Evolutionary conservation across 306 rosid genomes (phyloP).

Genomic region (Nissolia schottii): DNA sequence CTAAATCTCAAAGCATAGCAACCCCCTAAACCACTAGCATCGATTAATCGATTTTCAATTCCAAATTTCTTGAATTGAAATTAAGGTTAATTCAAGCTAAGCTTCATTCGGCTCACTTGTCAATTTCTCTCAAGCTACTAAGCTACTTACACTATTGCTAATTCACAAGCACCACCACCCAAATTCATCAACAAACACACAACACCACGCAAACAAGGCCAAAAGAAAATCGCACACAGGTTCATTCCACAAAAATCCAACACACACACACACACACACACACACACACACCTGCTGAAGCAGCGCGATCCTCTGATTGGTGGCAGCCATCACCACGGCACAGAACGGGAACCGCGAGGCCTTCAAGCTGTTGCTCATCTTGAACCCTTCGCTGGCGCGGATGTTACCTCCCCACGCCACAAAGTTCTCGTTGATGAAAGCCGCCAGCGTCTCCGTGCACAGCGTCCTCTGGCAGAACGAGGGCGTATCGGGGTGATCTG

Average conservation of each 20-base stretch:
- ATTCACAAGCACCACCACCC: neutral
- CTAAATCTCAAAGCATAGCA: neutral
- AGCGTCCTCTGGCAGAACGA: constrained; percentile 77
- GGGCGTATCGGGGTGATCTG: constrained; percentile 91
- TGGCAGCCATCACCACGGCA: constrained; percentile 88
- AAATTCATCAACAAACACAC: too few species aligned
- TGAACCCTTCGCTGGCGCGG: constrained; percentile 88
- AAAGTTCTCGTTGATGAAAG: constrained; percentile 78
- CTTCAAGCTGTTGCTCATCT: constrained; percentile 95
- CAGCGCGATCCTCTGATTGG: constrained; percentile 88
- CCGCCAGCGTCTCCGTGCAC: constrained; percentile 53
- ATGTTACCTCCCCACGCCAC: constrained; percentile 97
- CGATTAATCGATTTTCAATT: neutral
- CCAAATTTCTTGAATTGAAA: too few species aligned
- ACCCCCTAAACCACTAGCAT: neutral
- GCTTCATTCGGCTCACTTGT: too few species aligned
- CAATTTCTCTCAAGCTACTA: neutral
- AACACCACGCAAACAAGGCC: neutral
- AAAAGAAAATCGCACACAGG: too few species aligned
- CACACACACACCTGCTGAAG: constrained; percentile 71
- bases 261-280: neutral
- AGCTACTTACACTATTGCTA: neutral
- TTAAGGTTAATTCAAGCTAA: too few species aligned
- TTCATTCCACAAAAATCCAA: too few species aligned
- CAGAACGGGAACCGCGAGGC: constrained; percentile 92